Conservation (phyloP, 148 eudicot genomes). For the Polygonum aviculare region DNA sequence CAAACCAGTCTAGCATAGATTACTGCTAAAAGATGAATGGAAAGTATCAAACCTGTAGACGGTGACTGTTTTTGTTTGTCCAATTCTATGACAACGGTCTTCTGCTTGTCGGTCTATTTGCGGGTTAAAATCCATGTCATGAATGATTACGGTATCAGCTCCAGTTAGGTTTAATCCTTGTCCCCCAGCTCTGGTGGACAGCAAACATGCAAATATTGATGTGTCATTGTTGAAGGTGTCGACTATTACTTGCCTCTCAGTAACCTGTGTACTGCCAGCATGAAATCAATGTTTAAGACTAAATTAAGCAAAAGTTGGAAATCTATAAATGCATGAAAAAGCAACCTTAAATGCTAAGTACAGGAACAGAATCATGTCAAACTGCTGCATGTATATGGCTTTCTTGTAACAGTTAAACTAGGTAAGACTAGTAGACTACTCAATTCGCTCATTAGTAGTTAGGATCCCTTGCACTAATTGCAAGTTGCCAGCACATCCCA, state of each 20-base stretch:
- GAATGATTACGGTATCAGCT: slow-evolving; percentile 95
- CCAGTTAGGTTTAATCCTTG: slow-evolving; percentile 92
- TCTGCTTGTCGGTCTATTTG: slow-evolving; percentile 97
- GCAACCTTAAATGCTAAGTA: no score
- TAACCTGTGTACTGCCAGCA: slow-evolving; percentile 69
- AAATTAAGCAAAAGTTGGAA: not conserved
- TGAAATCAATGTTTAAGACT: not conserved
- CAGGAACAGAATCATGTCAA: not conserved
- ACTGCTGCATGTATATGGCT: not conserved
- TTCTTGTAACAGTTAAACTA: not conserved
- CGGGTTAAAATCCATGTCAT: slow-evolving; percentile 98
- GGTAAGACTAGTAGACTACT: not conserved
- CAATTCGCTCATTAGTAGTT: not conserved
- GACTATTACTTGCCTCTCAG: slow-evolving; percentile 86
- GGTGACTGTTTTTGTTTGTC: slow-evolving; percentile 87
- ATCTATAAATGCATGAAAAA: no score
- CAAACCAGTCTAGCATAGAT: no score
- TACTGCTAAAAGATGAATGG: not conserved
- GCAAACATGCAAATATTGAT: slow-evolving; percentile 86
- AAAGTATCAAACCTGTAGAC: slow-evolving; percentile 49
- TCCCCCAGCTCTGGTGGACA: slow-evolving; percentile 97
- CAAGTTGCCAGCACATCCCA: not conserved
- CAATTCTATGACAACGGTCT: slow-evolving; percentile 96
- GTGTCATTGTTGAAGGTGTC: slow-evolving; percentile 75
- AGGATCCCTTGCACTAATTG: not conserved